Percentiles rank a stretch among this genome's conserved stretches.
phyloP scores from a whole-genome alignment of 2,329 filamentous ascomycete species.

The Alternaria viburni region DNA sequence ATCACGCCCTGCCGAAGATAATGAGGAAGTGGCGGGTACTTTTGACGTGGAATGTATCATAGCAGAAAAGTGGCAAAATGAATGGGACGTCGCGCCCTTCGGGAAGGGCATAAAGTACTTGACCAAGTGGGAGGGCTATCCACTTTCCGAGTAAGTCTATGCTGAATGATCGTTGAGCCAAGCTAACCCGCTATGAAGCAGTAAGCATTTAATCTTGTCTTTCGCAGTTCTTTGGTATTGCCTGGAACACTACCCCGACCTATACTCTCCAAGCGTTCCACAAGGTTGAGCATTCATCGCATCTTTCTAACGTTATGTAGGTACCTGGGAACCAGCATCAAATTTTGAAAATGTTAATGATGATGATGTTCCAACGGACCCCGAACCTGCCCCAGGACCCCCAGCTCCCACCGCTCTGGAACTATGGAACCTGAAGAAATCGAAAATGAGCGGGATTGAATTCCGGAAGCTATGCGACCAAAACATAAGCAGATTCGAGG shows the following conservation, averaged over 20 bases:
- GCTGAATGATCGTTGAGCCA: background rate
- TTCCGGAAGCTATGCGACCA: conserved; percentile 3
- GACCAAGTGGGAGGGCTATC: conserved; percentile 69
- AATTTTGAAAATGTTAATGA: conserved; percentile 1
- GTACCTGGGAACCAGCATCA: conserved; percentile 37
- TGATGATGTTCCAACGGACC: background rate
- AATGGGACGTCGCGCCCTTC: conserved; percentile 44
- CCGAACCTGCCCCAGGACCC: background rate
- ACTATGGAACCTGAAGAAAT: background rate
- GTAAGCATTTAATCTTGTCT: conserved; percentile 4
- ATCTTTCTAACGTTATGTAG: conserved; percentile 12
- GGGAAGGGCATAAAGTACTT: conserved; percentile 56
- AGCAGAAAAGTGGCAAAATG: conserved; percentile 49
- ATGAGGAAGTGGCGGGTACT: background rate
- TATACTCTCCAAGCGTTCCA: background rate
- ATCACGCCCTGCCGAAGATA: conserved; percentile 7
- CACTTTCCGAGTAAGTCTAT: conserved; percentile 44
- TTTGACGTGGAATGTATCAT: conserved; percentile 34
- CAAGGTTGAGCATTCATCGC: background rate
- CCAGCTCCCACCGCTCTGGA: background rate
- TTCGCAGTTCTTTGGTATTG: background rate
- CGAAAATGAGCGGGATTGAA: background rate
- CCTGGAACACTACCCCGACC: background rate
- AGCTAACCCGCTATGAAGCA: conserved; percentile 8
- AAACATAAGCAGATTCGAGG: conserved; percentile 24